phyloP scores from a whole-genome alignment of 2,329 filamentous ascomycete species.

The Claviceps sp. region DNA sequence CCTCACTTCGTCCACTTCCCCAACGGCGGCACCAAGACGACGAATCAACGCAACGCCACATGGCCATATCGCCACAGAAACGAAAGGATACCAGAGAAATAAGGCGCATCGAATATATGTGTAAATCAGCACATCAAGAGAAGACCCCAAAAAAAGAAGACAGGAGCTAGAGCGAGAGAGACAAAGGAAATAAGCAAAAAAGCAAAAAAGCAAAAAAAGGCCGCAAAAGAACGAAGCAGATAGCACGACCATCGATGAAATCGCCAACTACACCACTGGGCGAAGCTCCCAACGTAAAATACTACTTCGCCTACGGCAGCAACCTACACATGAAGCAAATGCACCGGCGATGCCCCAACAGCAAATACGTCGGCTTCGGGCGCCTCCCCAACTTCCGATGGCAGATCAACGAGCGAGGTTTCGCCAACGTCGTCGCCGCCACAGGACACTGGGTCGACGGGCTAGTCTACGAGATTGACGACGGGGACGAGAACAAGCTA shows the following conservation, averaged over 20 bases:
- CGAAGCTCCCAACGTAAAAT: slow-evolving; percentile 11
- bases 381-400: slow-evolving; percentile 26
- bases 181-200: neutral
- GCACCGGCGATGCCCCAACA: slow-evolving; percentile 28
- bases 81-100: no score
- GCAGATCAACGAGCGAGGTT: slow-evolving; percentile 35
- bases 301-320: slow-evolving; percentile 34
- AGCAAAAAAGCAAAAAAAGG: no score
- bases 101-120: neutral
- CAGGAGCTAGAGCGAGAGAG: neutral
- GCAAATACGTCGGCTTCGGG: slow-evolving; percentile 25
- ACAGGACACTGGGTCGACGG: slow-evolving; percentile 25
- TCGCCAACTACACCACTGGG: neutral
- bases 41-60: neutral
- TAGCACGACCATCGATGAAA: neutral
- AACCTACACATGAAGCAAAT: slow-evolving; percentile 32
- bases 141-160: neutral
- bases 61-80: no score
- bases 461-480: slow-evolving; percentile 26
- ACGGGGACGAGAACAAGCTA: slow-evolving; percentile 23
- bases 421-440: slow-evolving; percentile 26
- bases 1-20: neutral
- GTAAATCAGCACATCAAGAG: neutral
- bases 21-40: no score
- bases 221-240: neutral